Evolutionary conservation across 441 rosid species (phyloP), one percentile per base, ranked within the genome.

Genomic region (Arabidopsis hybrid): DNA sequence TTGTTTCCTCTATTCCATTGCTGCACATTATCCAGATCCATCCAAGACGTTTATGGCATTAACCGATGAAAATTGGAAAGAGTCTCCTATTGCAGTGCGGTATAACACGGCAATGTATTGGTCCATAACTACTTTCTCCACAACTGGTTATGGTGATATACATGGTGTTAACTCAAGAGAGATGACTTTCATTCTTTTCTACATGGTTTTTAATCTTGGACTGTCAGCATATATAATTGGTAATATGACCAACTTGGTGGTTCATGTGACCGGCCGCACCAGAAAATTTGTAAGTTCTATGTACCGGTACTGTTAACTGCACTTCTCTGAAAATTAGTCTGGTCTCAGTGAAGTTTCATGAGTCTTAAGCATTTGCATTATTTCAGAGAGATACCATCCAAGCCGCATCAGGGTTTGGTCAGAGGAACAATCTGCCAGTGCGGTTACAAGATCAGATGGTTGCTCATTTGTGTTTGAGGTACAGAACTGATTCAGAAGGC

Each of bases 371-470:
- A 64, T 46, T 64, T 65, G 16, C 6, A 4, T 53, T 51, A 43
- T 75, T 73, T 31, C 83, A 93, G 97, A 87, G 98, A 78, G 97
- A 91, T 67, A 89, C 91, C 1, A 86, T 93, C 55, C 87, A 84
- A 80, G 91, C 91, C 35, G 97, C 89, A 6, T 75, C 91, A 6
- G 86, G 87, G 73, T 93, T 93, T 71, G 92, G 89, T n/a, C 85
- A 78, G 0, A 87, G 97, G 84, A 91, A 93, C 81, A 89, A 77
- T 45, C 72, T 91, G 8, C 97, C 96, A 1, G 63, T 79, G 68
- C 84, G 94, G 9, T 70, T 93, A 58, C 89, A 91, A 83, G 98
- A 93, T 66, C 97, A 93, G 77, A 93, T 93, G 92, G 84, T 89
- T 11, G 94, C 94, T 60, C 93, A 93, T 83, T 79, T 93, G 79